Evolutionary conservation across 345 rosid species (phyloP).

Genomic region (Salix suchowensis): DNA sequence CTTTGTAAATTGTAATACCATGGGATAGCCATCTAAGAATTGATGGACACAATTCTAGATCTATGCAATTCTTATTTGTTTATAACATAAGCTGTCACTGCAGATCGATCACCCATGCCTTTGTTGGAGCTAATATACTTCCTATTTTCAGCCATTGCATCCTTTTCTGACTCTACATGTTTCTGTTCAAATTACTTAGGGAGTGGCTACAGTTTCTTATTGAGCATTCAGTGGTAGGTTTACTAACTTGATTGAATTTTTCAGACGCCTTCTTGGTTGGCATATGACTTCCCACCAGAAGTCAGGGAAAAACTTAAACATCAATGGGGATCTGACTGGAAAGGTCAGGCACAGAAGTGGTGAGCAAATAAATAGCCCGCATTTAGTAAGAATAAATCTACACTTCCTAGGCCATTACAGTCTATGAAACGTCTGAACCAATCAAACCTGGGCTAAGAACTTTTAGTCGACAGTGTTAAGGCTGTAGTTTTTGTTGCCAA

Average conservation of each 20-base stretch:
- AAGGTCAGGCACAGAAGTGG: constrained; percentile 99
- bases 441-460: not conserved
- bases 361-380: constrained; percentile 27
- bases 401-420: not conserved
- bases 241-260: not conserved
- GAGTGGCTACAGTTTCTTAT: not conserved
- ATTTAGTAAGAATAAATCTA: not conserved
- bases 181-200: not conserved
- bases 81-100: not conserved
- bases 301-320: constrained; percentile 75
- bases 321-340: constrained; percentile 91
- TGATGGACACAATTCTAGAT: not conserved
- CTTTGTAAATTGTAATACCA: not conserved
- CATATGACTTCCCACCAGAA: constrained; percentile 87
- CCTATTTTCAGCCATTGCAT: not conserved
- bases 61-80: not conserved
- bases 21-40: not conserved
- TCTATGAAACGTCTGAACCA: not conserved
- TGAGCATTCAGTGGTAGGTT: not conserved
- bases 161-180: not conserved
- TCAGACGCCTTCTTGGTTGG: constrained; percentile 79
- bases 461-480: not conserved
- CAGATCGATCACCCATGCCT: not conserved
- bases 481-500: not conserved
- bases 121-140: not conserved